These are phyloP conservation scores for Lactarius pseudohatsudake DNA, from an alignment of 768 basidiomycete genomes.

Conservation along the genomic window DNA sequence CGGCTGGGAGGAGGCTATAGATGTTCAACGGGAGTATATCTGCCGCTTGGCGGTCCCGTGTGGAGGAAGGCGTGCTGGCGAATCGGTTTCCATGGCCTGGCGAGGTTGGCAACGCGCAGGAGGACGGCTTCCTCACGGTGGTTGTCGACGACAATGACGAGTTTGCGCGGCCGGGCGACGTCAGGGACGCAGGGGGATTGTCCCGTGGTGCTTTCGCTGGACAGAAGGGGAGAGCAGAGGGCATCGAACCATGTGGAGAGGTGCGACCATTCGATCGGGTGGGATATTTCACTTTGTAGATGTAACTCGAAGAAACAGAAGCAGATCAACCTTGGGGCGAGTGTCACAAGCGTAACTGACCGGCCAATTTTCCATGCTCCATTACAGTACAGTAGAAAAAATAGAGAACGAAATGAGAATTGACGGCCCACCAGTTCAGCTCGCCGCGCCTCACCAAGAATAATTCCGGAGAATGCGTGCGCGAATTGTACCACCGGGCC, in stretches of 20 bases:
- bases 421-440: too few relatives aligned
- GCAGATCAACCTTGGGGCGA: not conserved
- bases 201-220: conserved; percentile 45
- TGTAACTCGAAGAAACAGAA: not conserved
- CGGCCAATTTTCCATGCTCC: not conserved
- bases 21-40: conserved; percentile 41
- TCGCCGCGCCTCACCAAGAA: too few relatives aligned
- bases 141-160: conserved; percentile 33
- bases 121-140: conserved; percentile 35
- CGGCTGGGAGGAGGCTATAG: conserved; percentile 15
- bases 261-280: conserved; percentile 42
- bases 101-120: conserved; percentile 23
- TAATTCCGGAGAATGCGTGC: too few relatives aligned
- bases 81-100: conserved; percentile 41
- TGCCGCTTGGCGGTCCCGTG: conserved; percentile 39
- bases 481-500: too few relatives aligned
- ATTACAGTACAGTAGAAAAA: too few relatives aligned
- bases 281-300: conserved; percentile 26
- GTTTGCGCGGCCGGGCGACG: conserved; percentile 31
- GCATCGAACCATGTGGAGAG: conserved; percentile 35
- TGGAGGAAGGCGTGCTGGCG: conserved; percentile 48
- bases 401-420: too few relatives aligned
- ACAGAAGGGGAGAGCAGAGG: conserved; percentile 23
- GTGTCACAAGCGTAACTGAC: not conserved
- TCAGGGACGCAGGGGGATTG: conserved; percentile 22